These are phyloP conservation scores for Curvularia hawaiiensis DNA, from an alignment of 2,329 filamentous ascomycete species.

Conservation along the genomic window DNA sequence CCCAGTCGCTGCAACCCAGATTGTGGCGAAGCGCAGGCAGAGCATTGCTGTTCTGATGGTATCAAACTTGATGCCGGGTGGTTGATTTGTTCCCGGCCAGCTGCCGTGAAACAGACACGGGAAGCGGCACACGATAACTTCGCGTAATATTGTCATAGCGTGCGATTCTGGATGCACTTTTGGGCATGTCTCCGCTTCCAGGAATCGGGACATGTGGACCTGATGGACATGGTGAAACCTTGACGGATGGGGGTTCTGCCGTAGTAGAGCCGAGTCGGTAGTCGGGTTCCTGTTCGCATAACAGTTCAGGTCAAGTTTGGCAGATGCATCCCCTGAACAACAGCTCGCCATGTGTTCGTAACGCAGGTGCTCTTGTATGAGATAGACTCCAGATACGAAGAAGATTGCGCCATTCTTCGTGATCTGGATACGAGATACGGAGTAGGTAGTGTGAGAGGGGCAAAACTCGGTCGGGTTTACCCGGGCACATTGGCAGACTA, in stretches of 20 bases:
- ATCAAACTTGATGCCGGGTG: neutral
- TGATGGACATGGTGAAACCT: slow-evolving; percentile 3
- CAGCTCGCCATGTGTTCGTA: neutral
- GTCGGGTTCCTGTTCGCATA: neutral
- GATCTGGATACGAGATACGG: neutral
- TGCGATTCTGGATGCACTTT: neutral
- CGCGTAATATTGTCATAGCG: slow-evolving; percentile 1
- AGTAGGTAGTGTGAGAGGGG: neutral
- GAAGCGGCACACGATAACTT: neutral
- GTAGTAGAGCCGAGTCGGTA: slow-evolving; percentile 6
- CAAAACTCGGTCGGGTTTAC: neutral
- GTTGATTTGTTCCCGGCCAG: neutral
- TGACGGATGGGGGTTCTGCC: neutral
- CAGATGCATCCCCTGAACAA: neutral
- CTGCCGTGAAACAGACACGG: neutral
- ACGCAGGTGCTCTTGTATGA: neutral
- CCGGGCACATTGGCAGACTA: neutral
- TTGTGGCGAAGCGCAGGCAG: neutral
- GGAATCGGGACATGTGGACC: neutral
- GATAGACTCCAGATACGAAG: neutral
- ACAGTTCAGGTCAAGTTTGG: neutral
- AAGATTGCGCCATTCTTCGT: neutral
- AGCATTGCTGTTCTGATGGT: neutral
- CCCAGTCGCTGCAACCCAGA: neutral
- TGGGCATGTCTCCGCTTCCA: slow-evolving; percentile 1